Evolutionary conservation across 768 basidiomycete species (phyloP).

Genomic region (Hypholoma fasciculare): DNA sequence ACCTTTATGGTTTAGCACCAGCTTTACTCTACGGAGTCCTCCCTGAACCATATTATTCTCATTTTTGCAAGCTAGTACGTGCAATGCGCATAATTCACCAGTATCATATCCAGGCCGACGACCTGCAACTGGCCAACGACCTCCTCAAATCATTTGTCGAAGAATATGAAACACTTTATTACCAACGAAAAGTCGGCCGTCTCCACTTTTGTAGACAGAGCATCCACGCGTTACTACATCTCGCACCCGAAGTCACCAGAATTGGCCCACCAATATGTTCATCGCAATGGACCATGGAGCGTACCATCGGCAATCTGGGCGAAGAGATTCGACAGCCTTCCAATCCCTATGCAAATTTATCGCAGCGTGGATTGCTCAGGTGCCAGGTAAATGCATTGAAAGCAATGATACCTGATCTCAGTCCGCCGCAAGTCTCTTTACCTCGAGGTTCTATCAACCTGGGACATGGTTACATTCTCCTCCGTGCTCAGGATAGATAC

Average conservation of each 20-base stretch:
- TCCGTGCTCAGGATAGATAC: slow-evolving; percentile 17
- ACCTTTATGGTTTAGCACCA: slow-evolving; percentile 24
- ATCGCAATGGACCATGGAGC: slow-evolving; percentile 32
- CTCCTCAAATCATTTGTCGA: slow-evolving; percentile 19
- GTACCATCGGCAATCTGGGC: slow-evolving; percentile 24
- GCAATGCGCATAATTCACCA: slow-evolving; percentile 26
- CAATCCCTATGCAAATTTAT: slow-evolving; percentile 28
- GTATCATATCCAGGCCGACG: slow-evolving; percentile 3
- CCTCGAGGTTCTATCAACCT: slow-evolving; percentile 12
- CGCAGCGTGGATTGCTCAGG: slow-evolving; percentile 15
- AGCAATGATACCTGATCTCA: slow-evolving; percentile 11
- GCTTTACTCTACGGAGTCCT: slow-evolving; percentile 24
- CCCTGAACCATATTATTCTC: slow-evolving; percentile 8
- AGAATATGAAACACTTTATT: slow-evolving; percentile 36
- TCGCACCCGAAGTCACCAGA: slow-evolving; percentile 21
- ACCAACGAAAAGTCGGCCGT: slow-evolving; percentile 21
- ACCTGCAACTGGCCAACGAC: background rate
- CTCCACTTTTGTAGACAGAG: slow-evolving; percentile 35
- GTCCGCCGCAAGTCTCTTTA: background rate
- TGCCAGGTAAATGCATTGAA: slow-evolving; percentile 20
- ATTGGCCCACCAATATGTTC: slow-evolving; percentile 19
- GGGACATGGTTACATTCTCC: slow-evolving; percentile 15
- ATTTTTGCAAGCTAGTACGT: slow-evolving; percentile 24
- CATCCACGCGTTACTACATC: slow-evolving; percentile 30
- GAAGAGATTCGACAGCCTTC: slow-evolving; percentile 26